Evolutionary conservation across 257 asterid genomes (phyloP), one percentile per base, ranked within the genome.

Genomic region (Ligustrum vulgare): DNA sequence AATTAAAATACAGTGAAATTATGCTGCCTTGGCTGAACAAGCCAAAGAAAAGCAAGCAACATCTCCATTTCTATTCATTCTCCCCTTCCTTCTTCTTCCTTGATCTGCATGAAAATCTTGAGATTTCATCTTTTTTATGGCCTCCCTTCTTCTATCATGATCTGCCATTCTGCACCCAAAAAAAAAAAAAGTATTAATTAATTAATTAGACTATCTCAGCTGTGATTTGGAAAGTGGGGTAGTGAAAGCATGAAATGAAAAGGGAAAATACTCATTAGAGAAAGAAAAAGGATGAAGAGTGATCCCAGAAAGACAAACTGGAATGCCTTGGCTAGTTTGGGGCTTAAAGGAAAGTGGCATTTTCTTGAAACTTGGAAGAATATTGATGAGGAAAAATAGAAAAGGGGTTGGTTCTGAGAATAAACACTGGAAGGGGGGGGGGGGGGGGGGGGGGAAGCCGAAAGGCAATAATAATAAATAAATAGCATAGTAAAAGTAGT

Each of bases 81-180:
- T 69, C 60, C 54, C 77, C n/a, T 41, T 25, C 10, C 72, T 47
- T 31, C 25, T 60, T 37, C 60, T 68, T 73, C 70, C 78, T 43
- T 47, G 51, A 47, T 31, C 68, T 39, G 7, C 36, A 28, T 74
- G 72, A 66, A 71, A 9, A 23, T 68, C 76, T 71, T 69, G 64
- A 77, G 67, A 65, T 54, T 68, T 74, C 82, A 72, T 67, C 82
- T 58, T 83, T 71, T 77, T 83, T 43, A 81, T 75, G 18, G 66
- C 80, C 78, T 82, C 71, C 67, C 88, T 86, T 84, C 88, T 86
- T 34, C 79, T 70, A 6, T 70, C 84, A 67, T 84, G 90, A 75
- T 86, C 90, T 31, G 77, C 76, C 77, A 83, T 79, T 83, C 86
- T 86, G 69, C 72, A 20, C 8, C 10, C 70, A 78, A 75, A 34